Base-by-base conservation (phyloP, 805 yeast species). In the Starmerella khaoyaiensis region DNA sequence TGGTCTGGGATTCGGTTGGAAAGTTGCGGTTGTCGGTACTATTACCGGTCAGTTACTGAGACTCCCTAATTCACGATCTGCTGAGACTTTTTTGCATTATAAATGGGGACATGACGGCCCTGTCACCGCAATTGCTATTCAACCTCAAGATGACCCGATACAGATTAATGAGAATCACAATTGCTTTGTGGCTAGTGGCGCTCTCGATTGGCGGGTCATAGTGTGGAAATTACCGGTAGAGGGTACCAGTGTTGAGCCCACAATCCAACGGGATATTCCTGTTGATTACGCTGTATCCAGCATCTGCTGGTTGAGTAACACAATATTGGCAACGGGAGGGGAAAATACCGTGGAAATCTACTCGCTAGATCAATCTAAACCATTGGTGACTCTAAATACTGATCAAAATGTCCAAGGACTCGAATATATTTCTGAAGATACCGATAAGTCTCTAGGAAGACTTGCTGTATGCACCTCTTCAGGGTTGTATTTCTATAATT, bases 1-100 rank as follows among this genome's bases (percentile, higher is more conserved):
- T n/a, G 42, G 36, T 10, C 33, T 36, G 7, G 47, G 48, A 11
- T 43, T 32, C 29, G 48, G 48, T 8, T 32, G 31, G 7, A 47
- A 43, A 2, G 19, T 37, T 3, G 37, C 39, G 16, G 42, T 39
- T 2, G 24, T 45, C 2, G 45, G 45, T 12, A 26, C 42, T 20
- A 21, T 45, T 5, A 30, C 44, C 28, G 48, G 48, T 18, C 38
- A 36, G 18, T 21, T 45, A 21, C 20, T 39, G 27, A 36, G 37
- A 16, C 26, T 45, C 19, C 48, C 48, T n/a, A 11, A 12, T n/a
- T n/a, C n/a, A n/a, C n/a, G n/a, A n/a, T n/a, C n/a, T n/a, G n/a
- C n/a, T n/a, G n/a, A n/a, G n/a, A n/a, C n/a, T n/a, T n/a, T n/a
- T n/a, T n/a, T n/a, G n/a, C n/a, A n/a, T n/a, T n/a, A 21, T 20